Percentiles rank a stretch among this genome's conserved stretches.
phyloP scores from a whole-genome alignment of 495 filamentous ascomycete genomes.

The Alectoria sarmentosa region DNA sequence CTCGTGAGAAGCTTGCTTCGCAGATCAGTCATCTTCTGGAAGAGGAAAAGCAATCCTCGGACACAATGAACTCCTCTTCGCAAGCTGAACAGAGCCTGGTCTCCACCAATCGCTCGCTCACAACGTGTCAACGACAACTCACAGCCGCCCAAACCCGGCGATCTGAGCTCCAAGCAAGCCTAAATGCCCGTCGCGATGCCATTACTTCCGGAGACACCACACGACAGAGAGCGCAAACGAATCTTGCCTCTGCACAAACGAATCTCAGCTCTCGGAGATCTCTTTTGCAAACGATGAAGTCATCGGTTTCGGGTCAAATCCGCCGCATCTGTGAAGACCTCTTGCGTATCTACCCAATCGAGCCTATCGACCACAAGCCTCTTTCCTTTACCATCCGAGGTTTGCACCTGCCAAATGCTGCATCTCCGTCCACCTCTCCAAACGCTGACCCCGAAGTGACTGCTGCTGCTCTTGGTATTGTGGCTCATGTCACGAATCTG shows the following conservation, averaged over 20 bases:
- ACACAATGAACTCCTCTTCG: constrained; percentile 44
- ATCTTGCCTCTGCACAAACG: constrained; percentile 46
- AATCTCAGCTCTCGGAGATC: constrained; percentile 50
- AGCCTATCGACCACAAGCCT: constrained; percentile 51
- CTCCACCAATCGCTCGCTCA: constrained; percentile 52
- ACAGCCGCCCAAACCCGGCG: constrained; percentile 52
- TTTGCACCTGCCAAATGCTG: constrained; percentile 69
- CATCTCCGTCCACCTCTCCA: constrained; percentile 44
- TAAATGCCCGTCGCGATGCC: constrained; percentile 55
- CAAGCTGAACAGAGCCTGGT: constrained; percentile 57
- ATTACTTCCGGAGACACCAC: constrained; percentile 55
- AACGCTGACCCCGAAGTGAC: constrained; percentile 57
- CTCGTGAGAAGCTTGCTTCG: constrained; percentile 60
- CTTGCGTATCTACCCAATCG: constrained; percentile 68
- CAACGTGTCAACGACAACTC: constrained; percentile 56
- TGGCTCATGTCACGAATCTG: constrained; percentile 66
- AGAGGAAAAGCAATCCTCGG: constrained; percentile 39
- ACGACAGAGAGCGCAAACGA: constrained; percentile 46
- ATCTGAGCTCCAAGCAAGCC: constrained; percentile 57
- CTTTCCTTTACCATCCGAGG: constrained; percentile 73
- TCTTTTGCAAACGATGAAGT: constrained; percentile 48
- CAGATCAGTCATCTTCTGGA: constrained; percentile 73
- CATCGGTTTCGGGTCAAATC: constrained; percentile 69
- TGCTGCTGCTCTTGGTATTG: constrained; percentile 76
- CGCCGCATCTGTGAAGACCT: constrained; percentile 82